Evolutionary conservation across 257 asterid species (phyloP), one percentile per base, ranked within the genome.

Genomic region (Paraleonurus japonicus): DNA sequence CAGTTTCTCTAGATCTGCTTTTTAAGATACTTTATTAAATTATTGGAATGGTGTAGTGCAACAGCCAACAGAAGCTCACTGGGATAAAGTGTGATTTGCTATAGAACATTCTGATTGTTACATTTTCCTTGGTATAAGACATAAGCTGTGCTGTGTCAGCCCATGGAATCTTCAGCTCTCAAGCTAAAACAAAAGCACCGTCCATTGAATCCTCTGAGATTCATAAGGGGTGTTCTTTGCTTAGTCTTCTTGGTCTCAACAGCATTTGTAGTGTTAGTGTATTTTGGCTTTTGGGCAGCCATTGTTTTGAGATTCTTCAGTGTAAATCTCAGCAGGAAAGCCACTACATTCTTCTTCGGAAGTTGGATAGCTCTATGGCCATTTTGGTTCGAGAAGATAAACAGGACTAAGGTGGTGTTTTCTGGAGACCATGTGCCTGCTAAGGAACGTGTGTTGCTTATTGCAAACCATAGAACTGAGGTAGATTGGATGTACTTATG

Each of bases 401-500:
- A 92, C 87, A 78, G 74, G 78, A 92, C 98, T 8, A 83, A 79
- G 83, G 91, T 92, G 60, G 80, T 90, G 8, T 90, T 92, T 73
- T 88, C 96, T 2, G 98, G 98, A n/a, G 96, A 88, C 55, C 17
- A 32, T 27, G 91, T 92, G 66, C 95, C 96, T 3, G 32, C 65
- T 1, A 81, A 77, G 59, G 92, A 90, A 66, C 91, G 98, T 11
- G 95, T 81, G 26, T 67, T 92, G 63, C 81, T 92, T 50, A 79
- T 92, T 32, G 92, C 98, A 1, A 92, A 92, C 73, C 98, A 92
- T 71, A 83, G 96, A 74, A 90, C 96, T 4, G 96, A 90, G 84
- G 96, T 92, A 28, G 98, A 92, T 58, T 92, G 98, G 98, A 92
- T 92, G 96, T 92, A 92, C 79, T 77, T 92, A 77, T 92, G 98